Percentiles rank a stretch among this genome's conserved stretches.
Conservation (phyloP, 805 yeast genomes). For the Cyberlindnera lachancei region DNA sequence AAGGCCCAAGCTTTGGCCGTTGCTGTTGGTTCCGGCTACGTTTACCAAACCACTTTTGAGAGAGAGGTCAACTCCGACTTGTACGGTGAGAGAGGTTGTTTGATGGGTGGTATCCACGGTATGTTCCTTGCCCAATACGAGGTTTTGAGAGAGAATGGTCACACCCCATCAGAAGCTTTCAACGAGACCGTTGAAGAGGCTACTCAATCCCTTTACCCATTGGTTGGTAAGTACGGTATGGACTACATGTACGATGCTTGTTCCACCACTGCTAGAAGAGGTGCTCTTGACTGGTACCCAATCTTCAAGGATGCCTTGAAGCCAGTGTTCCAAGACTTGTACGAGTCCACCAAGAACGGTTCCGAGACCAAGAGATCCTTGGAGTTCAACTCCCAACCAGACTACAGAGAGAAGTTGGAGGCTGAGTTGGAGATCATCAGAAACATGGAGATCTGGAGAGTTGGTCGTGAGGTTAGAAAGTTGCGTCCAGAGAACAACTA, state of each 20-base stretch:
- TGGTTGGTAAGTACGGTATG: slow-evolving; percentile 99
- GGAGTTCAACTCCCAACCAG: slow-evolving; percentile 96
- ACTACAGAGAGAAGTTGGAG: slow-evolving; percentile 96
- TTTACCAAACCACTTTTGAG: slow-evolving; percentile 98
- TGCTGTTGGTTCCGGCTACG: slow-evolving; percentile 99
- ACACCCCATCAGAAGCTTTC: slow-evolving; percentile 99
- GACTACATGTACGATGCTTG: slow-evolving; percentile 99
- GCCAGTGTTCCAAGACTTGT: slow-evolving; percentile 95
- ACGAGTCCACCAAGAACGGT: slow-evolving; percentile 93
- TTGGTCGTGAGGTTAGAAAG: slow-evolving; percentile 99
- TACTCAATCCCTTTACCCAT: slow-evolving; percentile 98
- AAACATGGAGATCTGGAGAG: slow-evolving; percentile 98
- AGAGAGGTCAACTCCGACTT: slow-evolving; percentile 98
- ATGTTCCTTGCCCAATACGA: slow-evolving; percentile 99
- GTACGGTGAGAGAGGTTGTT: slow-evolving; percentile 99
- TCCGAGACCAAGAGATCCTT: slow-evolving; percentile 96
- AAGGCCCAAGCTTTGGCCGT: slow-evolving; percentile 97
- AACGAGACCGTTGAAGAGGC: slow-evolving; percentile 99
- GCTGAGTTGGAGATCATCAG: slow-evolving; percentile 89
- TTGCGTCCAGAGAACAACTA: slow-evolving; percentile 98
- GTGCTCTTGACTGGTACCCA: slow-evolving; percentile 99
- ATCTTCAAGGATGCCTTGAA: slow-evolving; percentile 96
- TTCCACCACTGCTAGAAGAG: slow-evolving; percentile 99
- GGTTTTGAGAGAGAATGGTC: slow-evolving; percentile 99
- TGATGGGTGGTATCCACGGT: slow-evolving; percentile 99